A percentile compares a stretch with the other conserved stretches of the same genome.
Evolutionary conservation across 169 alveolate genomes (phyloP).

Genomic region (Babesia bigemina): DNA sequence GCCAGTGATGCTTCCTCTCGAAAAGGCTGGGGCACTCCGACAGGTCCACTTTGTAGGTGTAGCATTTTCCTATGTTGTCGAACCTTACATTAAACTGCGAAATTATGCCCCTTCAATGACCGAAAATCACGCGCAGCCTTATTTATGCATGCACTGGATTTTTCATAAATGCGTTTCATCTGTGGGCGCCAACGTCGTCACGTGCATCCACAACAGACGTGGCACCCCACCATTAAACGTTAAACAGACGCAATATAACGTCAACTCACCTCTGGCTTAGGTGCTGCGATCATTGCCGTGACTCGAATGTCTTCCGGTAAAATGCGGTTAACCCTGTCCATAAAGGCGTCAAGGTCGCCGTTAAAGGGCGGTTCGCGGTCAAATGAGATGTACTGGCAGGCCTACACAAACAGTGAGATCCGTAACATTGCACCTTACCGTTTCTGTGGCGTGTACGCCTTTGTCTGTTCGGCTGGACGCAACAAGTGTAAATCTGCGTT

Average conservation of each 20-base stretch:
- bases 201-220: too few relatives aligned
- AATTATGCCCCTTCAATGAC: too few relatives aligned
- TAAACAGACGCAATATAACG: not conserved
- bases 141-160: too few relatives aligned
- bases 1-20: constrained; percentile 78
- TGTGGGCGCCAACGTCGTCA: too few relatives aligned
- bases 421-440: constrained; percentile 21
- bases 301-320: constrained; percentile 71
- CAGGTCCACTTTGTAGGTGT: constrained; percentile 71
- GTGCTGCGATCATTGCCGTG: constrained; percentile 63
- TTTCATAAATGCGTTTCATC: too few relatives aligned
- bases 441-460: constrained; percentile 77
- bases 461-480: constrained; percentile 79
- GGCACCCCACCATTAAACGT: not conserved
- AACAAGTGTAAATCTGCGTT: constrained; percentile 67
- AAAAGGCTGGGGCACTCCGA: constrained; percentile 65
- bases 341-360: constrained; percentile 64
- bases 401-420: not conserved
- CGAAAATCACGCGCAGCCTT: too few relatives aligned
- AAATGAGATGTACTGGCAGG: constrained; percentile 76
- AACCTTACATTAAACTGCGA: constrained; percentile 67
- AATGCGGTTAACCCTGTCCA: constrained; percentile 63
- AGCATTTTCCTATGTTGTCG: constrained; percentile 74
- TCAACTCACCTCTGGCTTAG: constrained; percentile 53
- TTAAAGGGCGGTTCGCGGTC: constrained; percentile 68